phyloP scores from a whole-genome alignment of 331 rosid genomes.

The Phaseolus coccineus region DNA sequence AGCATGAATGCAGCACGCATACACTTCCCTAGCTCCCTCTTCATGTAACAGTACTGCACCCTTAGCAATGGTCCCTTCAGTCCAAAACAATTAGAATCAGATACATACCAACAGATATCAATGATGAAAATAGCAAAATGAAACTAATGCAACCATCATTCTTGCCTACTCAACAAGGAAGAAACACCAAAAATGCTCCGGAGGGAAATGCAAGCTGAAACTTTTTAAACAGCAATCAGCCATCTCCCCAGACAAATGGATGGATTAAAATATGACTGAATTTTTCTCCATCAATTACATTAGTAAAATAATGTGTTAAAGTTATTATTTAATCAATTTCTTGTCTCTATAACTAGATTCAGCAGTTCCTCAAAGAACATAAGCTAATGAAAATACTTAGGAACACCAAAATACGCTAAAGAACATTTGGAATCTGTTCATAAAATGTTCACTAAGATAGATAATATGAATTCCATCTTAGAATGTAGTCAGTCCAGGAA shows the following conservation, averaged over 20 bases:
- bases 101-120: constrained; percentile 24
- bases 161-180: constrained; percentile 13
- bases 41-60: constrained; percentile 59
- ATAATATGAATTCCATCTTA: background rate
- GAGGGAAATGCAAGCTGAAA: constrained; percentile 18
- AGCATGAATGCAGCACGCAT: constrained; percentile 90
- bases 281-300: background rate
- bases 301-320: background rate
- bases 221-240: background rate
- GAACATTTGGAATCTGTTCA: background rate
- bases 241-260: background rate
- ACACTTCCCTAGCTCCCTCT: constrained; percentile 63
- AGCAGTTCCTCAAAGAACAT: constrained; percentile 15
- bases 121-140: background rate
- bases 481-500: background rate
- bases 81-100: constrained; percentile 22
- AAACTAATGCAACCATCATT: background rate
- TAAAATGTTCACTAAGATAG: background rate
- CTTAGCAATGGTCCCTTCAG: constrained; percentile 71
- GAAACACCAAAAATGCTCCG: background rate
- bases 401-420: background rate
- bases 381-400: background rate
- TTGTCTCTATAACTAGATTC: background rate
- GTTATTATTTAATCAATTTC: background rate
- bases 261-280: constrained; percentile 6